Evolutionary conservation across 2,329 filamentous ascomycete genomes (phyloP).

Genomic region (Cytospora schulzeri): DNA sequence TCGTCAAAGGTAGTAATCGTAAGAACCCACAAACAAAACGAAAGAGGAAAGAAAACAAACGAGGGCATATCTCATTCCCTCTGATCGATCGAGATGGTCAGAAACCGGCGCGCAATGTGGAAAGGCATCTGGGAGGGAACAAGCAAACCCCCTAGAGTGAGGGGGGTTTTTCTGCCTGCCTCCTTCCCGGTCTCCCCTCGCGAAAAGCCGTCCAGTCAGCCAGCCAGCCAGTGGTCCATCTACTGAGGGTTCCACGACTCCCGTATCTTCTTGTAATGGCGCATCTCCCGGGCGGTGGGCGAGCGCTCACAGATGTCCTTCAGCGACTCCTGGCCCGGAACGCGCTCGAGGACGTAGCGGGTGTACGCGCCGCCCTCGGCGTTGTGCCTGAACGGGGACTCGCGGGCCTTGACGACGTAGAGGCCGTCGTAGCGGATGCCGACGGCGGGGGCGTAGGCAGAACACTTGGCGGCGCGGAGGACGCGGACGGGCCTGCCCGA

Average conservation of each 20-base stretch:
- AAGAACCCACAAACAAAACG: not conserved
- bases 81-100: too few relatives aligned
- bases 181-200: too few relatives aligned
- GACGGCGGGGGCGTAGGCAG: conserved; percentile 28
- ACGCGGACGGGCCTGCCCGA: conserved; percentile 34
- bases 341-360: conserved; percentile 32
- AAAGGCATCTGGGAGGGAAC: too few relatives aligned
- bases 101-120: too few relatives aligned
- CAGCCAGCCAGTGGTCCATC: not conserved
- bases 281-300: conserved; percentile 26
- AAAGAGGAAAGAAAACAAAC: not conserved
- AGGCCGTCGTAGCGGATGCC: conserved; percentile 43
- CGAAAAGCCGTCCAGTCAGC: too few relatives aligned
- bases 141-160: too few relatives aligned
- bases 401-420: conserved; percentile 33
- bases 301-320: conserved; percentile 20
- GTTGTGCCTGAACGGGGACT: conserved; percentile 23
- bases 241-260: conserved; percentile 16
- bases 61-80: not conserved
- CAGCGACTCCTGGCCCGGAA: conserved; percentile 29
- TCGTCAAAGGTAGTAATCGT: not conserved
- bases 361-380: conserved; percentile 30
- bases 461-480: conserved; percentile 32
- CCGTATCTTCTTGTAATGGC: conserved; percentile 25
- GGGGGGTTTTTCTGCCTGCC: too few relatives aligned